Conservation (phyloP, 495 filamentous ascomycete species). For the Penicillium subrubescens region DNA sequence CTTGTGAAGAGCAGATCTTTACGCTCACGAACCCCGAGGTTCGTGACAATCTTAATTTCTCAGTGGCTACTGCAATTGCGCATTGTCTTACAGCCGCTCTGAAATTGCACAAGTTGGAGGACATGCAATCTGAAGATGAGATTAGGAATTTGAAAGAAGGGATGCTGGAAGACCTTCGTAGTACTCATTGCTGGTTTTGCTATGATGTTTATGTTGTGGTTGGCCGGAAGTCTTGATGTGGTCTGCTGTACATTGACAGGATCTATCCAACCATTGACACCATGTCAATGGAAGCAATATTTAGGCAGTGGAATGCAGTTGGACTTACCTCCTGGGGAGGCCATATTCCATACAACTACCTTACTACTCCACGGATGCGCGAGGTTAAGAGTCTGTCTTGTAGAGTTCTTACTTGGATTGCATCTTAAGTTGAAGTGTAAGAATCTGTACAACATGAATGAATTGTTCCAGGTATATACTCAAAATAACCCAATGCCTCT, state of each 20-base stretch:
- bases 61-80: constrained; percentile 1
- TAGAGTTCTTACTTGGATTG: neutral
- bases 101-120: neutral
- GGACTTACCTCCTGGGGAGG: no score
- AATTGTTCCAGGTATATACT: constrained; percentile 18
- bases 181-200: neutral
- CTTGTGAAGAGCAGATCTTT: constrained; percentile 6
- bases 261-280: neutral
- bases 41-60: neutral
- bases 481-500: constrained; percentile 2
- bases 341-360: no score
- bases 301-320: no score
- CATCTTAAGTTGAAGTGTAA: constrained; percentile 12
- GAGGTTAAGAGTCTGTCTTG: neutral
- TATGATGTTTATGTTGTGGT: constrained; percentile 3
- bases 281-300: neutral
- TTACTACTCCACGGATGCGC: no score
- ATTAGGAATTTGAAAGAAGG: neutral
- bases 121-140: neutral
- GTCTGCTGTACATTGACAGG: neutral
- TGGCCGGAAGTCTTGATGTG: neutral
- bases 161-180: neutral
- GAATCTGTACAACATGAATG: constrained; percentile 12
- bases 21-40: constrained; percentile 1
- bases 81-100: neutral